phyloP scores from a whole-genome alignment of 2,329 filamentous ascomycete species.

The Epichloe sylvatica region DNA sequence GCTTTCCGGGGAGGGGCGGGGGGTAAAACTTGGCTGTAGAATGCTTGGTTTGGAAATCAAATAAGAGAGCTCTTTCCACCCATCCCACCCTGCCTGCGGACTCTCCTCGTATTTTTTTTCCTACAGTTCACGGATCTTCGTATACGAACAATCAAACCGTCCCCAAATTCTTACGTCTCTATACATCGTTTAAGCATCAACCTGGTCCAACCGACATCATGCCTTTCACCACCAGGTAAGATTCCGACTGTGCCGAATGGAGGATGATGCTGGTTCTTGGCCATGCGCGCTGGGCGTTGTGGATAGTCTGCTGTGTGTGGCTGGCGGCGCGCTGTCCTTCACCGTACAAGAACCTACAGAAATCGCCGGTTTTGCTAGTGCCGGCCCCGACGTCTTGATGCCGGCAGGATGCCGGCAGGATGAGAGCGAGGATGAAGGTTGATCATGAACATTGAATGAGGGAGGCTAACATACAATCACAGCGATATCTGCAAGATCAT shows the following conservation, averaged over 20 bases:
- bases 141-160: neutral
- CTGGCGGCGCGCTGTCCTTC: neutral
- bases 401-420: neutral
- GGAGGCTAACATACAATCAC: neutral
- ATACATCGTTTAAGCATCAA: neutral
- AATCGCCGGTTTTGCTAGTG: neutral
- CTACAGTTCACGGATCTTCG: neutral
- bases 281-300: too few relatives aligned
- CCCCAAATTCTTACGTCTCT: neutral
- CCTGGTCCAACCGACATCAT: slow-evolving; percentile 25
- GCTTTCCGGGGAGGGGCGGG: neutral
- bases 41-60: neutral
- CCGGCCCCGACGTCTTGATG: neutral
- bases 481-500: slow-evolving; percentile 55
- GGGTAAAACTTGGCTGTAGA: neutral
- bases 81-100: neutral
- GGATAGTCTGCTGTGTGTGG: neutral
- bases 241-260: neutral
- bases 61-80: neutral
- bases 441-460: neutral
- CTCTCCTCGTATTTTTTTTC: neutral
- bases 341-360: neutral
- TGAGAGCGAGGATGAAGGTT: neutral
- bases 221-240: slow-evolving; percentile 47
- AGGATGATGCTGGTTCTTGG: neutral